Percentiles rank a stretch among this genome's conserved stretches.
Conservation (phyloP, 139 green algal genomes). For the Haematococcus sp. region DNA sequence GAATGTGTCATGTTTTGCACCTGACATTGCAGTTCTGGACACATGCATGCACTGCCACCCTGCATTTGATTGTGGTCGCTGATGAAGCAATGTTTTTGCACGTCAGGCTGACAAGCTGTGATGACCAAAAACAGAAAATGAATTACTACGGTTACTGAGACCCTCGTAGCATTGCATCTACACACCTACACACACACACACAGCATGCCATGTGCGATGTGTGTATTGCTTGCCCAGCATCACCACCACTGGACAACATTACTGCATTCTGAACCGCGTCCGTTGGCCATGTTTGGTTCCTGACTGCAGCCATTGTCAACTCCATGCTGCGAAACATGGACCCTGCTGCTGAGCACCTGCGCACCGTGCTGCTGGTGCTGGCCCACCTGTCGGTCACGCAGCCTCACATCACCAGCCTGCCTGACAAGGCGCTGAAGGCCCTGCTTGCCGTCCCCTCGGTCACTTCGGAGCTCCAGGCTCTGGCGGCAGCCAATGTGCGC, state of each 20-base stretch:
- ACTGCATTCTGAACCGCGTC: too few relatives aligned
- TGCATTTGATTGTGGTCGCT: slow-evolving; percentile 23
- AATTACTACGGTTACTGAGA: slow-evolving; percentile 59
- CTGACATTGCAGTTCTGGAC: background rate
- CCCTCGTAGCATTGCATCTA: background rate
- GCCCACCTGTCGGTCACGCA: slow-evolving; percentile 61
- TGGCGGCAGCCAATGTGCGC: slow-evolving; percentile 13
- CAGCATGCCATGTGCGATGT: too few relatives aligned
- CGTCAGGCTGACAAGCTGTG: slow-evolving; percentile 61
- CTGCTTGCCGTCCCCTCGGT: background rate
- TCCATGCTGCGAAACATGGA: slow-evolving; percentile 39
- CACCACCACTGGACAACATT: too few relatives aligned
- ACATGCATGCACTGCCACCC: background rate
- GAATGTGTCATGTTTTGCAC: background rate
- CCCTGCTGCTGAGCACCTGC: slow-evolving; percentile 16
- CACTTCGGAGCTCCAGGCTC: slow-evolving; percentile 14
- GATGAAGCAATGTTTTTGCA: slow-evolving; percentile 64
- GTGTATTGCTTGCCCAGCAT: too few relatives aligned
- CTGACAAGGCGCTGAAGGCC: slow-evolving; percentile 44
- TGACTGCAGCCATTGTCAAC: slow-evolving; percentile 45
- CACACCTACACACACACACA: too few relatives aligned
- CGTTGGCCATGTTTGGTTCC: background rate
- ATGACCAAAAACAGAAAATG: slow-evolving; percentile 29
- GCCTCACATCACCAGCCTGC: slow-evolving; percentile 44
- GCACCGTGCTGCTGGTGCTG: slow-evolving; percentile 54